These are phyloP conservation scores for Cynara cardunculus DNA, from an alignment of 129 eudicot genomes.

Conservation along the genomic window DNA sequence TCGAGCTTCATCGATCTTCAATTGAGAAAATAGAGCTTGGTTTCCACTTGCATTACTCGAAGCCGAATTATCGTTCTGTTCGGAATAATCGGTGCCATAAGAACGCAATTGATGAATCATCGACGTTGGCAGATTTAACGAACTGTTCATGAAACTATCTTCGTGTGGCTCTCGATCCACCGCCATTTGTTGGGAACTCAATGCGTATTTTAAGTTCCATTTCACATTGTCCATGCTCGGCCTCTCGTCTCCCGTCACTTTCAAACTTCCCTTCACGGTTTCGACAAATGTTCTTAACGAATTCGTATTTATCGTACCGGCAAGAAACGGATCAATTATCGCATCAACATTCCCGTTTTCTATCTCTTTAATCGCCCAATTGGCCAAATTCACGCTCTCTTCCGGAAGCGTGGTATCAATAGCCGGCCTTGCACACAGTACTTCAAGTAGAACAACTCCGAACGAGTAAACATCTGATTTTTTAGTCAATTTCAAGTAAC, in stretches of 20 bases:
- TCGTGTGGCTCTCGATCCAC: constrained; percentile 28
- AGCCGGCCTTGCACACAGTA: constrained; percentile 58
- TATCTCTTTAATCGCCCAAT: constrained; percentile 45
- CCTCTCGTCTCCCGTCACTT: constrained; percentile 49
- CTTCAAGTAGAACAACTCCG: constrained; percentile 67
- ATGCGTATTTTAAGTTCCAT: constrained; percentile 52
- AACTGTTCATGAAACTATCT: constrained; percentile 41
- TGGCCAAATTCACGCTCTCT: constrained; percentile 35
- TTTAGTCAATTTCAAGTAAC: constrained; percentile 44
- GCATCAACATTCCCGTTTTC: constrained; percentile 37
- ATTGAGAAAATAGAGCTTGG: constrained; percentile 40
- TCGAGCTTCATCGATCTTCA: constrained; percentile 47
- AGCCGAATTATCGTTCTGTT: neutral
- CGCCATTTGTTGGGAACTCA: constrained; percentile 42
- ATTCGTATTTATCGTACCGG: constrained; percentile 37
- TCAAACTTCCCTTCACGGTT: constrained; percentile 49
- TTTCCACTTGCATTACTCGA: constrained; percentile 25
- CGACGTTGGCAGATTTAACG: constrained; percentile 31
- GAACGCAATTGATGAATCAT: constrained; percentile 35
- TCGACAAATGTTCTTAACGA: constrained; percentile 51
- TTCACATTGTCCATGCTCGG: constrained; percentile 55
- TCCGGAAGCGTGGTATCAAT: constrained; percentile 37
- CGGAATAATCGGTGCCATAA: constrained; percentile 20
- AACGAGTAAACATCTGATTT: constrained; percentile 68
- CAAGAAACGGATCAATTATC: constrained; percentile 49